These are phyloP conservation scores for Yamadazyma insecticola DNA, from an alignment of 805 yeast species.

Conservation along the genomic window DNA sequence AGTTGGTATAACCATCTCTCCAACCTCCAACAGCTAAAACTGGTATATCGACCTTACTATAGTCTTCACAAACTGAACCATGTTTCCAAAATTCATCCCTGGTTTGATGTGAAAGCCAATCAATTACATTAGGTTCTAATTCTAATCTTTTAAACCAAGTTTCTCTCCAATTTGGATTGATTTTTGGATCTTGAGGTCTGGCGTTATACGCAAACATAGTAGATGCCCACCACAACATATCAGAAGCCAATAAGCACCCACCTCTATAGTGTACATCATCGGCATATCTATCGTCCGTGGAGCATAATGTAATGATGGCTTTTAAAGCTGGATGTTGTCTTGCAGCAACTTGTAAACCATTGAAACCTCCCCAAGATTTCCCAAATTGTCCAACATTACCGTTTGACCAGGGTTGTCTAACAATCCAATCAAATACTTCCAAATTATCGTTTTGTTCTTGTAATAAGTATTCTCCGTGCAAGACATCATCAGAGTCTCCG, in stretches of 20 bases:
- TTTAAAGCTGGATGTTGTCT: constrained; percentile 45
- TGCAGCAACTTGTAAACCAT: constrained; percentile 42
- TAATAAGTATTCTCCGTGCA: constrained; percentile 37
- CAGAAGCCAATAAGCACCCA: constrained; percentile 40
- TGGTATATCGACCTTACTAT: constrained; percentile 35
- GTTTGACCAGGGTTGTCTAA: constrained; percentile 39
- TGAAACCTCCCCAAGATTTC: constrained; percentile 48
- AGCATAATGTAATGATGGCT: constrained; percentile 39
- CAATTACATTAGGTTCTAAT: constrained; percentile 34
- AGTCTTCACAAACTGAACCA: constrained; percentile 40
- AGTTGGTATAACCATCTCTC: constrained; percentile 44
- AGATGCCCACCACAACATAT: constrained; percentile 50
- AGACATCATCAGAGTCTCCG: constrained; percentile 38
- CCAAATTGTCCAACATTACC: constrained; percentile 46
- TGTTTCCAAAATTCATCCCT: constrained; percentile 46
- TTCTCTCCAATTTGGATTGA: constrained; percentile 38
- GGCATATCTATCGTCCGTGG: constrained; percentile 44
- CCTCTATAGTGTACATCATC: constrained; percentile 50
- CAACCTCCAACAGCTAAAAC: constrained; percentile 43
- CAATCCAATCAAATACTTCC: constrained; percentile 41
- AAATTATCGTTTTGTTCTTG: constrained; percentile 43
- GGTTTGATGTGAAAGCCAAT: constrained; percentile 41
- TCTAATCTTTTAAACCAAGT: constrained; percentile 39
- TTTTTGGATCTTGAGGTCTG: constrained; percentile 42
- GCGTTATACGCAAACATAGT: constrained; percentile 42